Base-by-base conservation (phyloP, 345 rosid genomes). In the Clausena lansium region DNA sequence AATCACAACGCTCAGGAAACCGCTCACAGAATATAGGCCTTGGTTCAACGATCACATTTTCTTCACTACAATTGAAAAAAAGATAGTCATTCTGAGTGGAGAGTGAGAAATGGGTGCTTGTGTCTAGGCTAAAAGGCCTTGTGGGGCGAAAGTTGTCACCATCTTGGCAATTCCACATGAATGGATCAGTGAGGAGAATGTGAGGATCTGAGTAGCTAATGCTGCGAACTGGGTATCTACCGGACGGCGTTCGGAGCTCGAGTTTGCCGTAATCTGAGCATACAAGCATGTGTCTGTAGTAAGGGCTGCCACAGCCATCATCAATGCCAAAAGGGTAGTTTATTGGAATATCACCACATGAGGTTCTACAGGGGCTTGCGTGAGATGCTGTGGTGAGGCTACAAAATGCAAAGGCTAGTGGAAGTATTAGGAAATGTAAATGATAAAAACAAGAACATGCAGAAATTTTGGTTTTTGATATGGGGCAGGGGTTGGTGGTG, bases 241-340 rank as follows among this genome's bases (percentile, higher is more conserved):
- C 97, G 0, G 99, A 94, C 6, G 97, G 99, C 9, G 98, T 92
- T 58, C 93, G 85, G 9, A 96, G 92, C 78, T 92, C 88, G 14
- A 94, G 93, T n/a, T 59, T 76, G 57, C 86, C 88, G 3, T 86
- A 69, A 32, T 88, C 87, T 4, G 96, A 86, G 83, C 98, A 92
- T 9, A 83, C 74, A 8, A 96, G 97, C 84, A 93, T 87, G 91
- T 85, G 93, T 5, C 94, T 86, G 87, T 92, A 96, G 76, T 89
- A 91, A 28, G 97, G 93, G 76, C 93, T 92, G 45, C 98, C 98
- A 54, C 99, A 96, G 25, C 98, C 98, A 11, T 94, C 97, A 30
- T 92, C 97, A 61, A 93, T 85, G 39, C 91, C 88, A 14, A 95
- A 90, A 7, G 98, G 98, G 67, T 92, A 92, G 68, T 73, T 84